phyloP scores from a whole-genome alignment of 176 grass and related monocot species.

The Oryza longistaminata region DNA sequence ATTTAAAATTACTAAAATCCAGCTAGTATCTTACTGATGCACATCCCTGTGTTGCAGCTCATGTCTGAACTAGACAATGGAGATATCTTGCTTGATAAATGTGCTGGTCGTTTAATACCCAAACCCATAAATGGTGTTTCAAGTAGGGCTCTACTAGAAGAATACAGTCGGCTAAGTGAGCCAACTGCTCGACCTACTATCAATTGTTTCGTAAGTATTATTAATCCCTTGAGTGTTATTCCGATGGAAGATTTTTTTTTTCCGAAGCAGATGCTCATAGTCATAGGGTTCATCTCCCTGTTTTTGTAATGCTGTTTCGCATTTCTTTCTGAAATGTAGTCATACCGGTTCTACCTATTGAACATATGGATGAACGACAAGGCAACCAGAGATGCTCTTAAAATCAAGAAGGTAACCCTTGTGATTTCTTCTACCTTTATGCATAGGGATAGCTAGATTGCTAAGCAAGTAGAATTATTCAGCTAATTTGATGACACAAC shows the following conservation, averaged over 20 bases:
- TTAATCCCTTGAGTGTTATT: background rate
- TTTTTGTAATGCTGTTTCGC: background rate
- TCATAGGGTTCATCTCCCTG: background rate
- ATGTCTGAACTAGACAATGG: background rate
- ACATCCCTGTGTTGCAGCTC: slow-evolving; percentile 10
- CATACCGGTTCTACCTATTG: slow-evolving; percentile 41
- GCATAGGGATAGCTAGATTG: too few species aligned
- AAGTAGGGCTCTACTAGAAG: slow-evolving; percentile 14
- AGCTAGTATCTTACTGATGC: background rate
- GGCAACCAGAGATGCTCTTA: slow-evolving; percentile 39
- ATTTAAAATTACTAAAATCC: background rate
- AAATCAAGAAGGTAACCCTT: slow-evolving; percentile 49
- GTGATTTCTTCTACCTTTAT: background rate
- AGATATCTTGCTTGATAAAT: slow-evolving; percentile 37
- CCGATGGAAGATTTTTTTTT: background rate
- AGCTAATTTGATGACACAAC: background rate
- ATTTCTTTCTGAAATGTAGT: slow-evolving; percentile 18
- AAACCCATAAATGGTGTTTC: background rate
- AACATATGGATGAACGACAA: slow-evolving; percentile 54
- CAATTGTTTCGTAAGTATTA: slow-evolving; percentile 39
- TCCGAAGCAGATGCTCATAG: background rate
- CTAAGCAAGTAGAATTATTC: background rate
- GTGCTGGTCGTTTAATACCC: slow-evolving; percentile 4
- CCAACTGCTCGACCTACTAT: slow-evolving; percentile 15
- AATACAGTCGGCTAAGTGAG: background rate